phyloP scores from a whole-genome alignment of 176 grass and related monocot genomes.

The Ananas comosus region DNA sequence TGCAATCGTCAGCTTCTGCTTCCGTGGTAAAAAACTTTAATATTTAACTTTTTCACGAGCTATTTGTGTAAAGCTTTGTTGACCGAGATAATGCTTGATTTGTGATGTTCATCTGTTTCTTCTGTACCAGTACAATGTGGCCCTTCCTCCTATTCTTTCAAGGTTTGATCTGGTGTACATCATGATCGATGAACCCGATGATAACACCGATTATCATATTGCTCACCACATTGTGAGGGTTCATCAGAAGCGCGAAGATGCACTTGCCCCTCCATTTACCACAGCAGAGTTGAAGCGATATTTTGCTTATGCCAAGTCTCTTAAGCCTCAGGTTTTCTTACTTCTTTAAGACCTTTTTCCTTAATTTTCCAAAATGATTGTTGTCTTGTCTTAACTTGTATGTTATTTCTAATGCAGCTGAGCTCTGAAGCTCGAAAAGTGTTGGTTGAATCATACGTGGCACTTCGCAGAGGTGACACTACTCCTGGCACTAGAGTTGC shows the following conservation, averaged over 20 bases:
- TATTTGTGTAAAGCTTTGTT: too few species aligned
- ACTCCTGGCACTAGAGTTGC: conserved; percentile 93
- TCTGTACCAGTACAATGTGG: conserved; percentile 79
- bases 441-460: conserved; percentile 79
- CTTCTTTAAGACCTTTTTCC: conserved; percentile 9
- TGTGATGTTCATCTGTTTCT: conserved; percentile 1
- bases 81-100: background rate
- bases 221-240: conserved; percentile 98
- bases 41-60: too few species aligned
- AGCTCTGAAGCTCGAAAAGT: conserved; percentile 82
- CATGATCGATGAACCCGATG: conserved; percentile 98
- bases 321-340: conserved; percentile 75
- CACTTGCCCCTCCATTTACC: conserved; percentile 81
- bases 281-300: conserved; percentile 89
- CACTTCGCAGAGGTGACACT: conserved; percentile 73
- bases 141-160: conserved; percentile 89
- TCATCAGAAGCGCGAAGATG: conserved; percentile 90
- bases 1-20: background rate
- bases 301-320: conserved; percentile 65
- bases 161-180: conserved; percentile 99
- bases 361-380: background rate
- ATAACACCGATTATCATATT: conserved; percentile 95
- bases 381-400: too few species aligned
- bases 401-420: conserved; percentile 38
- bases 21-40: background rate